Evolutionary conservation across 176 grass and related monocot species (phyloP).

Genomic region (Hordeum marinum): DNA sequence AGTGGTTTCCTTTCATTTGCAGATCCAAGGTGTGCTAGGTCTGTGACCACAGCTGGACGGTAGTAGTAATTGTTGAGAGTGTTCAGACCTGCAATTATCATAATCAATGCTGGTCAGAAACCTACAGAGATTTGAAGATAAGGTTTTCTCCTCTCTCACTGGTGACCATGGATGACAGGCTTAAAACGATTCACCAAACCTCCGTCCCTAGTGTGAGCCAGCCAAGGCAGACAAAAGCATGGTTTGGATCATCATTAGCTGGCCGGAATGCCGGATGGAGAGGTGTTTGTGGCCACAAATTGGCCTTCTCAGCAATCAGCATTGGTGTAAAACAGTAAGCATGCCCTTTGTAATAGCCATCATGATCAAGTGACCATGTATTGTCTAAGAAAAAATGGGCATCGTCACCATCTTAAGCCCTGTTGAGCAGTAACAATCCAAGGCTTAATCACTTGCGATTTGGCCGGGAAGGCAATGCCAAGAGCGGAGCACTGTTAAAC

Average conservation of each 20-base stretch:
- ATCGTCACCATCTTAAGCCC: background rate
- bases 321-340: background rate
- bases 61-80: background rate
- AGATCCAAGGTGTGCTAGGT: constrained; percentile 1
- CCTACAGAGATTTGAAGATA: background rate
- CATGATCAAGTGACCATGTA: background rate
- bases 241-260: too few species aligned
- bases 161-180: too few species aligned
- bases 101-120: background rate
- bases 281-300: too few species aligned
- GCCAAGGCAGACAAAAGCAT: too few species aligned
- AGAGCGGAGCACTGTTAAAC: background rate
- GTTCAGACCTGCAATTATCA: constrained; percentile 26
- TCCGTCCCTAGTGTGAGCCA: too few species aligned
- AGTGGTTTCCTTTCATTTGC: constrained; percentile 12
- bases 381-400: background rate
- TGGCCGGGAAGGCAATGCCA: background rate
- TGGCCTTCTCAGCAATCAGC: too few species aligned
- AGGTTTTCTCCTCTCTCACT: too few species aligned
- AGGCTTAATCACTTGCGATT: background rate
- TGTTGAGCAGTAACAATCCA: constrained; percentile 8
- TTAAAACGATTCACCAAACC: too few species aligned
- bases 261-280: too few species aligned
- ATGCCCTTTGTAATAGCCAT: background rate
- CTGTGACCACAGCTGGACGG: constrained; percentile 4